Percentiles rank a stretch among this genome's conserved stretches.
These are phyloP conservation scores for Steccherinum ochraceum DNA, from an alignment of 768 basidiomycete genomes.

Conservation along the genomic window DNA sequence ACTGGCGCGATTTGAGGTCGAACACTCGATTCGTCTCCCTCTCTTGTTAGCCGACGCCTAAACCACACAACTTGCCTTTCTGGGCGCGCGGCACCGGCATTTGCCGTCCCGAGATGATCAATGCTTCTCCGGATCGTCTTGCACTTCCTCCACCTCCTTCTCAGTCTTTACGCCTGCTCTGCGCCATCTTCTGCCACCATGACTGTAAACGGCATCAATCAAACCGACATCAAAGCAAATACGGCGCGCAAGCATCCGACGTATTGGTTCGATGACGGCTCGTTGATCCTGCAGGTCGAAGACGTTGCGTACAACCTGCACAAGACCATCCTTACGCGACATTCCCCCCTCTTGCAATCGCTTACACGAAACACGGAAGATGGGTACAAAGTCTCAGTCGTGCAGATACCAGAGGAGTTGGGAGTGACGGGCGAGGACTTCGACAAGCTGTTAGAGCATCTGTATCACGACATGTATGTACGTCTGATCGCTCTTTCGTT, in stretches of 20 bases:
- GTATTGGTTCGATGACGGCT: slow-evolving; percentile 68
- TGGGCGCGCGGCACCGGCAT: not conserved
- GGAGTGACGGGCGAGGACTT: slow-evolving; percentile 38
- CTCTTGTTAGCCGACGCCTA: not conserved
- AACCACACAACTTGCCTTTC: not conserved
- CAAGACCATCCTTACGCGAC: slow-evolving; percentile 41
- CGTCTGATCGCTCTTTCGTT: not conserved
- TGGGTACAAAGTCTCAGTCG: slow-evolving; percentile 8
- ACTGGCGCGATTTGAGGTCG: slow-evolving; percentile 9
- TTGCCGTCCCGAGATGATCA: too few relatives aligned
- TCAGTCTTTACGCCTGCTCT: not conserved
- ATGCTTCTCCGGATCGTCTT: not conserved
- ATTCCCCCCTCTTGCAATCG: slow-evolving; percentile 32
- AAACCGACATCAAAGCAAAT: not conserved
- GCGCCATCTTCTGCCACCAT: not conserved
- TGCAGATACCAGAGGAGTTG: slow-evolving; percentile 29
- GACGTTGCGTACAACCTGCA: slow-evolving; percentile 52
- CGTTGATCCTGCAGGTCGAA: slow-evolving; percentile 42
- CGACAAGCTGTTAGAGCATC: slow-evolving; percentile 49
- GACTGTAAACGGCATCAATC: not conserved
- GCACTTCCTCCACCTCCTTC: not conserved
- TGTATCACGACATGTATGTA: slow-evolving; percentile 66
- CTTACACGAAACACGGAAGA: slow-evolving; percentile 4
- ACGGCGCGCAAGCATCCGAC: slow-evolving; percentile 31
- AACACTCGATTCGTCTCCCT: slow-evolving; percentile 2